These are phyloP conservation scores for Hypoxylon sp. DNA, from an alignment of 2,329 filamentous ascomycete genomes.

Conservation along the genomic window DNA sequence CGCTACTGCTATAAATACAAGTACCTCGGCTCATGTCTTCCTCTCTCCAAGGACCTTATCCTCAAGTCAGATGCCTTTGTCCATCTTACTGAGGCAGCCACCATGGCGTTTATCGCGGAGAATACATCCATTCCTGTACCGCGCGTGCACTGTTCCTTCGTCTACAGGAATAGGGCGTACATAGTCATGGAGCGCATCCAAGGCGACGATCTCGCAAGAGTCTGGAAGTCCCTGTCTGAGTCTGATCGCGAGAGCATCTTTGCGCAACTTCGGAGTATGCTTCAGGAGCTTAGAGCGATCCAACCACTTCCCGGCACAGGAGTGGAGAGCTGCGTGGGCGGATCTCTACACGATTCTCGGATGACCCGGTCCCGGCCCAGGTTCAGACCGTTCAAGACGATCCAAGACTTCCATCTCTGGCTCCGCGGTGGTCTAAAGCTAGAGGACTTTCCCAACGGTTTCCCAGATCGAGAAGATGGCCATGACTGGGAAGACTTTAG, in stretches of 20 bases:
- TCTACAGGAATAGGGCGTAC: slow-evolving; percentile 57
- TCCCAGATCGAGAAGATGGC: neutral
- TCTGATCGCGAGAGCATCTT: slow-evolving; percentile 39
- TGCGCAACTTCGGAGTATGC: slow-evolving; percentile 44
- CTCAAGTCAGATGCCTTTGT: slow-evolving; percentile 51
- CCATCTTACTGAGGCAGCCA: slow-evolving; percentile 56
- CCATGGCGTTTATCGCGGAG: slow-evolving; percentile 59
- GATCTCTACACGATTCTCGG: slow-evolving; percentile 51
- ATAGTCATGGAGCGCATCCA: slow-evolving; percentile 62
- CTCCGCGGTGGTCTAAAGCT: slow-evolving; percentile 43
- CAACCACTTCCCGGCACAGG: slow-evolving; percentile 31
- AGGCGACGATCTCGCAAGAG: slow-evolving; percentile 38
- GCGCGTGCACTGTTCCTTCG: slow-evolving; percentile 61
- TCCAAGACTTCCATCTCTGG: slow-evolving; percentile 54
- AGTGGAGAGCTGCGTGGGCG: slow-evolving; percentile 49
- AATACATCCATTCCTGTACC: slow-evolving; percentile 63
- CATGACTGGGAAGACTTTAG: slow-evolving; percentile 45
- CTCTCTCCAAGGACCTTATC: slow-evolving; percentile 12
- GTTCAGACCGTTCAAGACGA: slow-evolving; percentile 53
- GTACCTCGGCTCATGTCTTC: neutral
- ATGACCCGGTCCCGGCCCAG: slow-evolving; percentile 46
- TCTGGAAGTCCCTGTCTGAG: slow-evolving; percentile 20
- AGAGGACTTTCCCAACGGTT: slow-evolving; percentile 31
- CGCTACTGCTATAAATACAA: slow-evolving; percentile 1
- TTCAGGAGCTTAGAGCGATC: slow-evolving; percentile 48